Evolutionary conservation across 192 early-diverging fungal species (phyloP).

Genomic region (Geosiphon pyriformis): DNA sequence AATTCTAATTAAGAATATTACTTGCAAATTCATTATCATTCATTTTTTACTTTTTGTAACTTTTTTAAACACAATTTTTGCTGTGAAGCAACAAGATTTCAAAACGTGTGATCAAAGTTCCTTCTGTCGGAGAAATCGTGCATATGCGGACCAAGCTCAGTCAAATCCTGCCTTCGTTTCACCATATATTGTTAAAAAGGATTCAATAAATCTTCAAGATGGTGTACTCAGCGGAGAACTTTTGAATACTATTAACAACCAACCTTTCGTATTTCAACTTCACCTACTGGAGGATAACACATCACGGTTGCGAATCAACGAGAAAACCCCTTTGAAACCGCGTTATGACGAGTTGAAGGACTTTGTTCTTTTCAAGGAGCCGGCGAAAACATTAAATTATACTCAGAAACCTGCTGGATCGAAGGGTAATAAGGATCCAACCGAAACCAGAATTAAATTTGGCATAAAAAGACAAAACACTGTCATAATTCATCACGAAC

Average conservation of each 20-base stretch:
- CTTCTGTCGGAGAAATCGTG: conserved; percentile 87
- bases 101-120: conserved; percentile 80
- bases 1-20: no score
- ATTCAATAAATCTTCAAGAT: conserved; percentile 50
- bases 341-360: conserved; percentile 66
- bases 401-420: conserved; percentile 14
- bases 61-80: conserved; percentile 27
- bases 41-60: neutral
- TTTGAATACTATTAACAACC: conserved; percentile 40
- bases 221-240: conserved; percentile 54
- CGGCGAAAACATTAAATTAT: conserved; percentile 19
- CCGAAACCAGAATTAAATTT: conserved; percentile 37
- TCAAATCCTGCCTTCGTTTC: conserved; percentile 33
- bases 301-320: conserved; percentile 58
- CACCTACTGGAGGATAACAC: conserved; percentile 51
- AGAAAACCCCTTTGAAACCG: conserved; percentile 56
- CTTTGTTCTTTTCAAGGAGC: conserved; percentile 48
- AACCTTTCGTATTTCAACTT: conserved; percentile 43
- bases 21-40: no score
- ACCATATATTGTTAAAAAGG: conserved; percentile 58
- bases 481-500: conserved; percentile 48
- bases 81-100: conserved; percentile 82
- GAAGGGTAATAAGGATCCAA: conserved; percentile 23
- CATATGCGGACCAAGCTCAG: conserved; percentile 60
- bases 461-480: conserved; percentile 35